Evolutionary conservation across 2,329 filamentous ascomycete genomes (phyloP), one percentile per base, ranked within the genome.

Genomic region (Dothideomycetes sp.): DNA sequence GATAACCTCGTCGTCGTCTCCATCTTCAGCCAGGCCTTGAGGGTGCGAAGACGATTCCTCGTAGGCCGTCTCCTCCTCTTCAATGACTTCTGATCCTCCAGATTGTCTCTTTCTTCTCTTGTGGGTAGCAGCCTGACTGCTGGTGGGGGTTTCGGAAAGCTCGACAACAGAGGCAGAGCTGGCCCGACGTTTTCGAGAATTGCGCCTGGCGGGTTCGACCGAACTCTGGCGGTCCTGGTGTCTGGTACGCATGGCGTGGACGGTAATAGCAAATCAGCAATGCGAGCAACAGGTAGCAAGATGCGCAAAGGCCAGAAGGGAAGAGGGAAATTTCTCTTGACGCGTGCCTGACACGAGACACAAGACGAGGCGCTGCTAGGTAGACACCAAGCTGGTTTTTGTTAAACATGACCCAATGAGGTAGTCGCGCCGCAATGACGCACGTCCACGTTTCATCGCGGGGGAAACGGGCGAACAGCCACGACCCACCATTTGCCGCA

Each of bases 241-340:
- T 38, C 44, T 40, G 27, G 44, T 46, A 15, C 40, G 36, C 41
- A 41, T 41, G 19, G n/a, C 37, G 29, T n/a, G n/a, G n/a, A n/a
- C n/a, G n/a, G n/a, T n/a, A n/a, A n/a, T n/a, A n/a, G n/a, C n/a
- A n/a, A n/a, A n/a, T n/a, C n/a, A n/a, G n/a, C n/a, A n/a, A n/a
- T n/a, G n/a, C n/a, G n/a, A n/a, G n/a, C n/a, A n/a, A n/a, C n/a
- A n/a, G n/a, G n/a, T n/a, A n/a, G n/a, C n/a, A n/a, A n/a, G n/a
- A n/a, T n/a, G n/a, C n/a, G n/a, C n/a, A n/a, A n/a, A n/a, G n/a
- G n/a, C n/a, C n/a, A n/a, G n/a, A n/a, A n/a, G n/a, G n/a, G n/a
- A n/a, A n/a, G n/a, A n/a, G n/a, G n/a, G n/a, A n/a, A n/a, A n/a
- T n/a, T n/a, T n/a, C n/a, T n/a, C n/a, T n/a, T n/a, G n/a, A n/a